Evolutionary conservation across 192 early-diverging fungal genomes (phyloP).

Genomic region (Coemansia sp.): DNA sequence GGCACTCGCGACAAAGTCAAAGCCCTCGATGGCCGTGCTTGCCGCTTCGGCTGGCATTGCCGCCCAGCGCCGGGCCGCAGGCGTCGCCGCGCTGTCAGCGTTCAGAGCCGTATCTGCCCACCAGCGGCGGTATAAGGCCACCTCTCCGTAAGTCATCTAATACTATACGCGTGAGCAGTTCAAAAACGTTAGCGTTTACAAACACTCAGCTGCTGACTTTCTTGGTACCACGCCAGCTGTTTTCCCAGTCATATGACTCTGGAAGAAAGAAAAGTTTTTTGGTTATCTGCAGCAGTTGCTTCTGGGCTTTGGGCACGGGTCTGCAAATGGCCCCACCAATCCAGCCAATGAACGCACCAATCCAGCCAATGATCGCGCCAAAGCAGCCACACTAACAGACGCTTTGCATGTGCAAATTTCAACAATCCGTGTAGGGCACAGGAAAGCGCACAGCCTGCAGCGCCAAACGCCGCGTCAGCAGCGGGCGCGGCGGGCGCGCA

Average conservation of each 20-base stretch:
- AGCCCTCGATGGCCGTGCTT: conserved; percentile 31
- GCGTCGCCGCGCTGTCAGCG: conserved; percentile 16
- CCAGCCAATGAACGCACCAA: too few relatives aligned
- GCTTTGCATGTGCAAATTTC: background rate
- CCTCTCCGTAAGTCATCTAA: conserved; percentile 41
- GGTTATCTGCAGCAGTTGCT: background rate
- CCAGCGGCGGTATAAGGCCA: conserved; percentile 50
- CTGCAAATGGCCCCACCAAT: background rate
- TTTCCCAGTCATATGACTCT: background rate
- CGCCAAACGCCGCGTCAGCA: conserved; percentile 14
- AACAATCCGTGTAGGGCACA: conserved; percentile 15
- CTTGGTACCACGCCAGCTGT: background rate
- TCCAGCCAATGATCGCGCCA: background rate
- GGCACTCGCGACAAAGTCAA: conserved; percentile 32
- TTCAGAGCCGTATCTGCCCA: conserved; percentile 18
- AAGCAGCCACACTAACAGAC: background rate
- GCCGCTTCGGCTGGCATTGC: conserved; percentile 27
- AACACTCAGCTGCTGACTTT: background rate
- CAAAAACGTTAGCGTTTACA: too few relatives aligned
- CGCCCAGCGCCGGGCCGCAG: conserved; percentile 13
- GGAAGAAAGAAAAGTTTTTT: background rate
- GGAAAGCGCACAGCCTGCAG: conserved; percentile 31
- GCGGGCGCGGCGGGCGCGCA: conserved; percentile 3
- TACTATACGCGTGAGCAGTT: background rate
- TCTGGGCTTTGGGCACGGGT: background rate